Base-by-base conservation (phyloP, 108 stramenopile species). In the Pseudonitzschia delicatissima region DNA sequence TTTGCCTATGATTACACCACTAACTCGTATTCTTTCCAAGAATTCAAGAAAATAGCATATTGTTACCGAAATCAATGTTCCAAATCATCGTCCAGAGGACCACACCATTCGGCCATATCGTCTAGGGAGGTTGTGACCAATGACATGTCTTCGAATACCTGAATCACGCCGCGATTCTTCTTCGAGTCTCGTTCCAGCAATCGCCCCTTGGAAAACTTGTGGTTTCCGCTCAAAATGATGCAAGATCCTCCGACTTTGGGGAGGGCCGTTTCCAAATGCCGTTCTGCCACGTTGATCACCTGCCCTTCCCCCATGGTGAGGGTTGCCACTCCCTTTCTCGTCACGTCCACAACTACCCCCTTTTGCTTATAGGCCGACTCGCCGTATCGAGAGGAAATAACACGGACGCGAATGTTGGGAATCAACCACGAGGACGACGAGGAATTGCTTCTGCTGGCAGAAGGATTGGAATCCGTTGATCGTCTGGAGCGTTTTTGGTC, bases 51-150 rank as follows among this genome's bases (percentile, higher is more conserved):
- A n/a, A n/a, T n/a, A n/a, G n/a, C n/a, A n/a, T n/a, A n/a, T n/a
- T n/a, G n/a, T n/a, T n/a, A n/a, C n/a, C n/a, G n/a, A 45, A 6
- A 6, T 48, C 31, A 55, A 15, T 55, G 9, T 33, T 31, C 53
- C 31, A 55, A 33, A 18, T 88, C 85, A 57, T 86, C 83, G 62
- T 92, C 91, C 31, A 89, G 25, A 1, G 77, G 79, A n/a, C 87
- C 87, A 52, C 84, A 86, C 88, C 85, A 94, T 68, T 94, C 93
- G 13, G 93, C 88, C 52, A 94, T 72, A 51, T 90, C 87, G 69
- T 94, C 93, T 68, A 94, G 69, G 0, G 87, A 85, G 2, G 89
- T 33, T 12, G 69, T 85, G 17, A 88, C 69, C 17, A 94, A 71
- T 57, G 74, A 80, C 80, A 91, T 83, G 66, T 94, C 93, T 53